A percentile compares a stretch with the other conserved stretches of the same genome.
Evolutionary conservation across 805 yeast genomes (phyloP).

Genomic region (Barnettozyma botsteinii): DNA sequence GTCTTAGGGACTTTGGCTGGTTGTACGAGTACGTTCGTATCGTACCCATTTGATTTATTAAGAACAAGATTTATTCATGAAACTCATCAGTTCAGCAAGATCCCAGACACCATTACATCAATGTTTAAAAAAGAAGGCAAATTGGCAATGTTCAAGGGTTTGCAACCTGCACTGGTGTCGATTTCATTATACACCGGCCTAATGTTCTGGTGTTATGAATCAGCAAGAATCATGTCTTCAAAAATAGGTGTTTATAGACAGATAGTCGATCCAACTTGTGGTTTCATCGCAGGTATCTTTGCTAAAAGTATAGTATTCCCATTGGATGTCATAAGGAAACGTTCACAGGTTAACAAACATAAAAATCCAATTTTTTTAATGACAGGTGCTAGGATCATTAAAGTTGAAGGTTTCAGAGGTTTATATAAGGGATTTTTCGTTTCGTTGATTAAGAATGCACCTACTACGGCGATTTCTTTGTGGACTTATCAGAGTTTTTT

Average conservation of each 20-base stretch:
- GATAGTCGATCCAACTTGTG: conserved; percentile 48
- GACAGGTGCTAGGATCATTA: conserved; percentile 35
- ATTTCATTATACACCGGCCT: conserved; percentile 68
- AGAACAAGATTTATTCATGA: conserved; percentile 67
- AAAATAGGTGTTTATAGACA: conserved; percentile 12
- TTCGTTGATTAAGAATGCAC: conserved; percentile 73
- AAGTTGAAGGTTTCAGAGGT: conserved; percentile 57
- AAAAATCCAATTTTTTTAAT: conserved; percentile 25
- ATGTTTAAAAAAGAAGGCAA: conserved; percentile 38
- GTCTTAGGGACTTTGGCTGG: conserved; percentile 79
- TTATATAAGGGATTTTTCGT: conserved; percentile 71
- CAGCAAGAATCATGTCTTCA: conserved; percentile 17
- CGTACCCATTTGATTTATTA: conserved; percentile 89
- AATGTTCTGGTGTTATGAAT: conserved; percentile 66
- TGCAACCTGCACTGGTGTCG: conserved; percentile 46
- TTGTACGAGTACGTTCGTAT: conserved; percentile 55
- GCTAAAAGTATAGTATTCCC: conserved; percentile 81
- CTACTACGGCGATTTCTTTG: conserved; percentile 62
- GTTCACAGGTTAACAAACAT: conserved; percentile 59
- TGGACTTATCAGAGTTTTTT: conserved; percentile 49
- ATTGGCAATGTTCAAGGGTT: conserved; percentile 44
- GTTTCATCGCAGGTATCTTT: conserved; percentile 68
- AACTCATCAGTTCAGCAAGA: conserved; percentile 20
- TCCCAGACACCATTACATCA: conserved; percentile 24
- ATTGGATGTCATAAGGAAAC: conserved; percentile 72